A percentile compares a stretch with the other conserved stretches of the same genome.
Conservation (phyloP, 192 early-diverging fungal species). For the Linderina pennispora region DNA sequence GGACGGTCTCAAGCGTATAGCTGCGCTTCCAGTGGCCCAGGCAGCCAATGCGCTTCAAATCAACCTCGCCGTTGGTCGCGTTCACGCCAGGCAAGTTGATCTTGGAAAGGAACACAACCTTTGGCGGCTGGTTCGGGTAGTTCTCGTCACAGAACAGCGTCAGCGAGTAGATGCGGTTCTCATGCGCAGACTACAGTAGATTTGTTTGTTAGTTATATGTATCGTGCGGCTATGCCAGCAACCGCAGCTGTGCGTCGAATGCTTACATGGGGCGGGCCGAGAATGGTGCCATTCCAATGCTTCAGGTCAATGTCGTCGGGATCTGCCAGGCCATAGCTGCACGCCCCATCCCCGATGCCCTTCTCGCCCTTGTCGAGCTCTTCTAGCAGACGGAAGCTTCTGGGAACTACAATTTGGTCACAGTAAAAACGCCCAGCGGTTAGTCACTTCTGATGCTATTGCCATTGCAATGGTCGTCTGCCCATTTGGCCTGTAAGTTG, state of each 20-base stretch:
- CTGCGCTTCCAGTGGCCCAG: slow-evolving; percentile 80
- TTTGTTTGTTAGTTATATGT: too few species aligned
- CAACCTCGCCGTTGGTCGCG: slow-evolving; percentile 73
- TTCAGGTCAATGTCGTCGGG: slow-evolving; percentile 69
- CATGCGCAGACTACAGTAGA: slow-evolving; percentile 88
- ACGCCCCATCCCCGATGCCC: slow-evolving; percentile 88
- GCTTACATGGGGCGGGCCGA: slow-evolving; percentile 54
- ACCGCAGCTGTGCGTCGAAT: too few species aligned
- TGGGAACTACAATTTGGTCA: slow-evolving; percentile 90
- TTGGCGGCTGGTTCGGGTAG: slow-evolving; percentile 82
- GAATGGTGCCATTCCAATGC: slow-evolving; percentile 92
- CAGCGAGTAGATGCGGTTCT: slow-evolving; percentile 93
- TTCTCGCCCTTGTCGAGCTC: slow-evolving; percentile 98
- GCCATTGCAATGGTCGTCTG: too few species aligned
- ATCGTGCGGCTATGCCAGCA: too few species aligned
- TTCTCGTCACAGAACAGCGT: slow-evolving; percentile 74
- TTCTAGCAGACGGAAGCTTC: slow-evolving; percentile 93
- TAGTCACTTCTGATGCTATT: too few species aligned
- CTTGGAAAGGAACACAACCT: slow-evolving; percentile 69
- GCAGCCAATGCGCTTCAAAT: slow-evolving; percentile 55
- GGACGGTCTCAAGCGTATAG: slow-evolving; percentile 72
- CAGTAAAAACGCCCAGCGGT: too few species aligned
- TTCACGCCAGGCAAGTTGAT: slow-evolving; percentile 88
- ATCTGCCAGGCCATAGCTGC: slow-evolving; percentile 87
- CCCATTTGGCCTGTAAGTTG: too few species aligned